Percentiles rank a stretch among this genome's conserved stretches.
These are phyloP conservation scores for Trichopus zeylanicus DNA, from an alignment of 116 monocot species.

Conservation along the genomic window DNA sequence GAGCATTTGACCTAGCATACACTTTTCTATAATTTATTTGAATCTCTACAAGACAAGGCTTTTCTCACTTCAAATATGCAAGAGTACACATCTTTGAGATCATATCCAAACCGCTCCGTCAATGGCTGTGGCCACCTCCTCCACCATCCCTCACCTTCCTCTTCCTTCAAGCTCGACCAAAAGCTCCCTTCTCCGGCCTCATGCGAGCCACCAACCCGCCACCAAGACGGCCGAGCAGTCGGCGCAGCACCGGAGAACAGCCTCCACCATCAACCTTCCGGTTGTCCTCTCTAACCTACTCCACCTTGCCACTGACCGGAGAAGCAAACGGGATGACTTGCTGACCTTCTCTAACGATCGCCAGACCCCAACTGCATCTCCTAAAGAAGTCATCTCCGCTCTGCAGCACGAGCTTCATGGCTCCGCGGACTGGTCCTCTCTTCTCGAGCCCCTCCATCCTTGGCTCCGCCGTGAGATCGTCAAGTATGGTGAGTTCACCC, in stretches of 20 bases:
- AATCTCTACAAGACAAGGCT: too few species aligned
- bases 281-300: slow-evolving; percentile 18
- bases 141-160: background rate
- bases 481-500: slow-evolving; percentile 52
- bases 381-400: slow-evolving; percentile 38
- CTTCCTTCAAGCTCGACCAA: slow-evolving; percentile 1
- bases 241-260: background rate
- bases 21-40: too few species aligned
- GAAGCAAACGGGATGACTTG: background rate
- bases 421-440: slow-evolving; percentile 22
- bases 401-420: slow-evolving; percentile 34
- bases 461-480: slow-evolving; percentile 46
- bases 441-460: slow-evolving; percentile 49
- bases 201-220: slow-evolving; percentile 1
- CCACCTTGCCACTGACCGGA: slow-evolving; percentile 5
- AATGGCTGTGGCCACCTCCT: background rate
- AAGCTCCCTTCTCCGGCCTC: slow-evolving; percentile 5
- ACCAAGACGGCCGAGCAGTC: background rate
- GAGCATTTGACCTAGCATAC: too few species aligned
- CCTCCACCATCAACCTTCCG: slow-evolving; percentile 19
- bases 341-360: background rate
- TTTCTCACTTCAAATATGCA: too few species aligned
- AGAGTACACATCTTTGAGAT: too few species aligned
- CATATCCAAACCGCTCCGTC: too few species aligned
- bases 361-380: slow-evolving; percentile 21